Base-by-base conservation (phyloP, 2,329 filamentous ascomycete genomes). In the Gremmenia infestans region DNA sequence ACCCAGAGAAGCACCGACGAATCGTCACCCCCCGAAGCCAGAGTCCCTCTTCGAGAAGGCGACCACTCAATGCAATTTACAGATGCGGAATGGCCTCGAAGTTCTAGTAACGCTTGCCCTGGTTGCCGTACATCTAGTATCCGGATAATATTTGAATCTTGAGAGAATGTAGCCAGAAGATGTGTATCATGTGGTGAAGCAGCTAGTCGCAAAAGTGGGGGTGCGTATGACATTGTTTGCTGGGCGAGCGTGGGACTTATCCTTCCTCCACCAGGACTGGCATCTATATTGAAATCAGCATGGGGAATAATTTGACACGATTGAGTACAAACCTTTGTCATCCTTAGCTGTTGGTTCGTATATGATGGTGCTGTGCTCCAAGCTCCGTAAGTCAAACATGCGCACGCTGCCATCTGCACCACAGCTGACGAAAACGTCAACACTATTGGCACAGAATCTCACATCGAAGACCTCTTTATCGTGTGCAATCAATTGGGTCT, bases 391-490 rank as follows among this genome's bases (percentile, higher is more conserved):
- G 72, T 99, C 94, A 73, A 99, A 99, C 94, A 99, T 99, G 65
- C 94, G 85, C 25, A 99, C 94, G 71, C 93, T 97, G 40, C 94
- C 94, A 70, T 99, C 94, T 54, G 96, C 93, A 51, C 94, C 94
- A 71, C 94, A 99, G 72, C 91, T 96, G 35, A 97, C 94, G 71
- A 99, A 99, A 1, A 97, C 92, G 68, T 99, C 94, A n/a, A 96
- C 91, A 66, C 91, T 97, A 65, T 96, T 94, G 49, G 94, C 94
- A 74, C 94, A 99, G 74, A 99, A 99, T 19, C 94, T 86, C 48
- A 99, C 94, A 71, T 99, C 94, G 68, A 96, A 99, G 5, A 99
- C 94, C 73, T 99, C 94, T 73, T 97, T 97, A 75, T 99, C 94
- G 72, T 99, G 94, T 19, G 94, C 94, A 73, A 99, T 99, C 47